Evolutionary conservation across 192 early-diverging fungal genomes (phyloP), one percentile per base, ranked within the genome.

Genomic region (Podila minutissima): DNA sequence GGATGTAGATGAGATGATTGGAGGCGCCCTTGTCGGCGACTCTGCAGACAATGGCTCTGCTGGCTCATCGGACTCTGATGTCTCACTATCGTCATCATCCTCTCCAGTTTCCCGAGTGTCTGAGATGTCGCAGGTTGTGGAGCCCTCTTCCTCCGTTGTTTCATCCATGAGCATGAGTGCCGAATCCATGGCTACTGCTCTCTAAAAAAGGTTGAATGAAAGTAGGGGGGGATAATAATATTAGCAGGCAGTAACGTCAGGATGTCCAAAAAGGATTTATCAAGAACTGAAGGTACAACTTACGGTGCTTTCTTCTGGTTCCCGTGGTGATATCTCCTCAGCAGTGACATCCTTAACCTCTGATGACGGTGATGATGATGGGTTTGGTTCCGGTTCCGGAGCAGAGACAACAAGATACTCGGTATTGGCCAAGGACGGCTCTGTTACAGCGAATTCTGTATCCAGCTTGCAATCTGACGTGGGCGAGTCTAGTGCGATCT

Each of bases 401-500:
- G 22, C 53, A 24, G 53, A 55, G 53, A 55, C n/a, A 26, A 55
- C 6, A 26, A 55, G 20, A n/a, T 24, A 7, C 0, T 22, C 24
- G 17, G 53, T 19, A 24, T 55, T 24, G 53, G 29, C 59, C 31
- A 33, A 3, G 17, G 31, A 41, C 9, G 59, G 28, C 5, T 59
- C 55, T 28, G 72, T 28, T 59, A 53, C 20, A 24, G 46, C 41
- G 26, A 31, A 29, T 29, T 35, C 35, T 6, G 4, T 41, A 15
- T 71, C 64, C 53, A 55, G 8, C 22, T 55, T n/a, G 17, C 29
- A 5, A 35, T 46, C 28, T 37, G 46, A 24, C 19, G 12, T 35
- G 48, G 66, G 61, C 9, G 66, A 67, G 37, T 72, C 76, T 7
- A 72, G 59, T 22, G 67, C 76, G 15, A 65, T 67, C 38, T 37